Evolutionary conservation across 2,329 filamentous ascomycete genomes (phyloP), one percentile per base, ranked within the genome.

Genomic region (Fusarium transvaalense): DNA sequence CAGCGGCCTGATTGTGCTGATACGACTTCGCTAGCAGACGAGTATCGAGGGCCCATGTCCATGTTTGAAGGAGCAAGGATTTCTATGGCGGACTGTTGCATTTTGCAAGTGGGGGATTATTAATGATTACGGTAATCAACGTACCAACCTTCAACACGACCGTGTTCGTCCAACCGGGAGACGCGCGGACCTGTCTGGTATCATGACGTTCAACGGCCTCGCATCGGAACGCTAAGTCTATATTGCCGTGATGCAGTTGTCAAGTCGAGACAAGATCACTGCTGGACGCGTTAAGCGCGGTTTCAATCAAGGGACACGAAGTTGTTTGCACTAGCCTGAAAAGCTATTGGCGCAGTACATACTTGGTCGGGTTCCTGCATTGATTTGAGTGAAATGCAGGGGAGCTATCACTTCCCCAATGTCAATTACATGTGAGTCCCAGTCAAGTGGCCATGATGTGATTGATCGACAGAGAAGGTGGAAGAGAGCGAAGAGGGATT

Each of bases 341-440:
- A 52, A 25, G 25, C 23, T 29, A 66, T 61, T 53, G 34, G 35
- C 17, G 48, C 45, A 68, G 41, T 35, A 48, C 37, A 53, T 39
- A 46, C 43, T 48, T 56, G 54, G 65, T 60, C 71, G 71, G 69
- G 71, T 73, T 73, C 71, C 71, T 73, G 71, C 71, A 74, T 73
- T 63, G 64, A 74, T 57, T 52, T 57, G 42, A 57, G 59, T 52
- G 59, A 29, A 29, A 56, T 52, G 69, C 69, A 73, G 69, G 69
- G 64, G 71, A 61, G 29, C 34, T 54, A 42, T 54, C 56, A 56
- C 41, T 58, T 52, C 37, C 25, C 21, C 50, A 39, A 45, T 58
- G 50, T 23, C 50, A 48, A 34, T 23, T 23, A 32, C 66, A 51
- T 66, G 25, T 56, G 52, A 52, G 38, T 48, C 42, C 47, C 55